These are phyloP conservation scores for Citrus sp. DNA, from an alignment of 345 rosid species.

Conservation along the genomic window DNA sequence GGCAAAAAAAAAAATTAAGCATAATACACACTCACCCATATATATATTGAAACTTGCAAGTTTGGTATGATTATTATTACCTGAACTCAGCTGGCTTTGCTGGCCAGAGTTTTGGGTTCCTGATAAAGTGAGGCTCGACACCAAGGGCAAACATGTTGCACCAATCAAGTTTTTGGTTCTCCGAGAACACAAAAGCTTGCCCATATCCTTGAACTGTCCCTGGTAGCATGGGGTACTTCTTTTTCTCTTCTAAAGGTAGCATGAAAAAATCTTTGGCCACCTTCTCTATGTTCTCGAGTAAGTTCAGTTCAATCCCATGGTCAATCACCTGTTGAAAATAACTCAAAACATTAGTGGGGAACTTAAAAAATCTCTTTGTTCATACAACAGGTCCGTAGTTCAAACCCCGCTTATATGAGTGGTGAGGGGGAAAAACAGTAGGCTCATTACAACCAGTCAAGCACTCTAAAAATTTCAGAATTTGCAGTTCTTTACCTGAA, in stretches of 20 bases:
- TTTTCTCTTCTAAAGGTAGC: conserved; percentile 80
- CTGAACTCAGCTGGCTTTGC: conserved; percentile 63
- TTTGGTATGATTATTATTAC: conserved; percentile 25
- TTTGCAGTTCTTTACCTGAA: conserved; percentile 53
- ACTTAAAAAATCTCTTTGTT: too few relatives aligned
- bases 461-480: not conserved
- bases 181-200: conserved; percentile 91
- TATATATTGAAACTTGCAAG: not conserved
- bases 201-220: conserved; percentile 97
- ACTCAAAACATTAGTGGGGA: not conserved
- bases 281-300: conserved; percentile 63
- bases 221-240: conserved; percentile 79
- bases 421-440: not conserved
- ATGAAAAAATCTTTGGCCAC: conserved; percentile 73
- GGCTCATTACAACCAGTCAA: not conserved
- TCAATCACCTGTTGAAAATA: conserved; percentile 55
- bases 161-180: conserved; percentile 96
- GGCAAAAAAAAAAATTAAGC: not conserved
- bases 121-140: conserved; percentile 62
- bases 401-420: too few relatives aligned
- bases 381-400: too few relatives aligned
- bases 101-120: conserved; percentile 87
- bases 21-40: not conserved
- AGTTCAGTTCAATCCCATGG: conserved; percentile 62
- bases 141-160: conserved; percentile 98